A percentile compares a stretch with the other conserved stretches of the same genome.
Conservation (phyloP, 495 filamentous ascomycete species). For the Saxispiralis lemnorum region DNA sequence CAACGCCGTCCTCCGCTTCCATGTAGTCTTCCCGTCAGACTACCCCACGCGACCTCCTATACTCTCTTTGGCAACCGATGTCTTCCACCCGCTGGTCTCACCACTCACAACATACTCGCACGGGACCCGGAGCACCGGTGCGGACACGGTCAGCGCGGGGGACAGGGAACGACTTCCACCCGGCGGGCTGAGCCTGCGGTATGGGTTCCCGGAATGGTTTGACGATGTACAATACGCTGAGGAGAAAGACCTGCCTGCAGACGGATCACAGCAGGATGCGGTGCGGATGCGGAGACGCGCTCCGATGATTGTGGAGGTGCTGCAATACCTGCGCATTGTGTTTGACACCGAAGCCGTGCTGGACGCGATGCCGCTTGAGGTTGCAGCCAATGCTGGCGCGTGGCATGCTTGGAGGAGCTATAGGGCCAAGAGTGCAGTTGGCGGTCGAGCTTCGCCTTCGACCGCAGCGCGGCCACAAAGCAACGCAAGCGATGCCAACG, state of each 20-base stretch:
- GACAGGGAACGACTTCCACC: conserved; percentile 70
- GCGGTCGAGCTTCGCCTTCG: neutral
- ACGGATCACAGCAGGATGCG: neutral
- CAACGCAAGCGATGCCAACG: too few species aligned
- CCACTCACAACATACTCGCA: conserved; percentile 83
- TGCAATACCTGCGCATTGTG: conserved; percentile 62
- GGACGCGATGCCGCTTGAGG: conserved; percentile 60
- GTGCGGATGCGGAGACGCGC: neutral
- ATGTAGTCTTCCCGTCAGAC: conserved; percentile 63
- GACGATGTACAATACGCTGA: neutral
- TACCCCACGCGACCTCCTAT: conserved; percentile 69
- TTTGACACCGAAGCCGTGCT: conserved; percentile 64
- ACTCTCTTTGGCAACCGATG: conserved; percentile 72
- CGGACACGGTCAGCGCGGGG: conserved; percentile 57
- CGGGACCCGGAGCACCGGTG: conserved; percentile 46
- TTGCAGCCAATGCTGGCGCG: conserved; percentile 63
- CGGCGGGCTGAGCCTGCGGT: conserved; percentile 68
- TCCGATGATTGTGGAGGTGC: conserved; percentile 36
- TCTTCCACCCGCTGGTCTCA: conserved; percentile 86
- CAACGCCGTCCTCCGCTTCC: conserved; percentile 73
- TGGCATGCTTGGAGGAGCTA: conserved; percentile 18
- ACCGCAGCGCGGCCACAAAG: neutral
- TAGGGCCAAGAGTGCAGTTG: neutral
- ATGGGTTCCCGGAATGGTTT: conserved; percentile 80
- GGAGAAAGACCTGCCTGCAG: too few species aligned